Evolutionary conservation across 2,329 filamentous ascomycete genomes (phyloP).

Genomic region (Rachicladosporium sp.): DNA sequence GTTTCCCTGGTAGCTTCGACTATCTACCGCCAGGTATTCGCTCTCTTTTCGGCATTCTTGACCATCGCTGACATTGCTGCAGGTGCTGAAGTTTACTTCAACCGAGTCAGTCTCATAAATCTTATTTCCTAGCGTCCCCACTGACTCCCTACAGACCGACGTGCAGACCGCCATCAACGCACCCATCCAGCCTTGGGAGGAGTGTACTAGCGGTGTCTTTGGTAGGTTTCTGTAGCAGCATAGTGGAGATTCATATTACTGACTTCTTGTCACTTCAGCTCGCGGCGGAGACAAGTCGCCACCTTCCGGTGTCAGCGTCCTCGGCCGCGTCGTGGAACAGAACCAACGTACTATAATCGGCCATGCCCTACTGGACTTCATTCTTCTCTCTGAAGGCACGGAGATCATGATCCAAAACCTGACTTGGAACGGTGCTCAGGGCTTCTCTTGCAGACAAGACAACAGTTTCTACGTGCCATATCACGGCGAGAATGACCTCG

Average conservation of each 20-base stretch:
- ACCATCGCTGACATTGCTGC: no score
- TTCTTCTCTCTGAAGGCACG: conserved; percentile 56
- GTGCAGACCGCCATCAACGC: conserved; percentile 28
- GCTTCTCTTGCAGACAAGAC: conserved; percentile 50
- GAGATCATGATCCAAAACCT: conserved; percentile 67
- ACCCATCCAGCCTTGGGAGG: conserved; percentile 52
- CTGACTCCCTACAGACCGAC: no score
- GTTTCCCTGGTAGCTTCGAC: conserved; percentile 50
- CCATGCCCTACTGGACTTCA: conserved; percentile 58
- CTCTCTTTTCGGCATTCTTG: no score
- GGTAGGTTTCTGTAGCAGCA: no score
- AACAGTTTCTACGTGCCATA: conserved; percentile 60
- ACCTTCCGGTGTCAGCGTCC: conserved; percentile 43
- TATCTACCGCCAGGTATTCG: no score
- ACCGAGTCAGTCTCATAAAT: no score
- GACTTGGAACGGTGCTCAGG: conserved; percentile 61
- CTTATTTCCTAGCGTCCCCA: no score
- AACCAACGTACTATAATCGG: conserved; percentile 61
- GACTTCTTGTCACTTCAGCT: no score
- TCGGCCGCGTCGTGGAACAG: no score
- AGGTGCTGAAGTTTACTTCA: conserved; percentile 42
- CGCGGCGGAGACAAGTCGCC: conserved; percentile 40
- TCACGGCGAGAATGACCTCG: conserved; percentile 35
- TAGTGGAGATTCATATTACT: no score
- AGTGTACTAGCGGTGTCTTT: conserved; percentile 42